Base-by-base conservation (phyloP, 768 basidiomycete species). In the Brasilioporus rufonigricans region DNA sequence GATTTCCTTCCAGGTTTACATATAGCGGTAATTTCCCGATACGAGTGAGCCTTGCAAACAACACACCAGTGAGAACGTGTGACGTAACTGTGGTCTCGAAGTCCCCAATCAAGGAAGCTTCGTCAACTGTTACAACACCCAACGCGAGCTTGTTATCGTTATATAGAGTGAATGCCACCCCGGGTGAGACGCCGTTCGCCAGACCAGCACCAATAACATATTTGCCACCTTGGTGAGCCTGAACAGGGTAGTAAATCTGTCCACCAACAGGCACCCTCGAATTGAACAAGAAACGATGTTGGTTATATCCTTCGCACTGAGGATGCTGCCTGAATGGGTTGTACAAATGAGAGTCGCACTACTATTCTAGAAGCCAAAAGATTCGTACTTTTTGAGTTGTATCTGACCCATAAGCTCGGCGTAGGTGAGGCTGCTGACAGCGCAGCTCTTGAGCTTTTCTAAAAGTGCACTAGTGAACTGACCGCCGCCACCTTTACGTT, bases 251-350 rank as follows among this genome's bases (percentile, higher is more conserved):
- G 13, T 58, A 44, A 29, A 52, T 53, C 14, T 57, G 56, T 32
- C 54, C 35, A 2, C 53, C 55, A 16, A 50, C 55, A 16, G 60
- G 44, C 11, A 56, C 52, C 47, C 60, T 62, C 18, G 56, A 46
- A 43, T 71, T 53, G 48, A 72, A 71, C 14, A 49, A 13, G 19
- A 49, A 13, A 21, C 48, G 48, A 31, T 53, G 16, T 24, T 46
- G 56, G 32, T 66, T 33, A 38, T 31, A 4, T 9, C 71, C 71
- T 58, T 66, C 68, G 33, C 68, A 72, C n/a, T 62, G 67, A 5
- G 71, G 71, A 50, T 58, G 55, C 31, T 71, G 70, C 16, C 65
- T 71, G 38, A 10, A 45, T 14, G 16, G 4, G 16, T 16, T 33
- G 27, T 27, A 38, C 8, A 26, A 4, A 27, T n/a, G 16, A 29